phyloP scores from a whole-genome alignment of 2,329 filamentous ascomycete species.

The Cladophialophora immunda region DNA sequence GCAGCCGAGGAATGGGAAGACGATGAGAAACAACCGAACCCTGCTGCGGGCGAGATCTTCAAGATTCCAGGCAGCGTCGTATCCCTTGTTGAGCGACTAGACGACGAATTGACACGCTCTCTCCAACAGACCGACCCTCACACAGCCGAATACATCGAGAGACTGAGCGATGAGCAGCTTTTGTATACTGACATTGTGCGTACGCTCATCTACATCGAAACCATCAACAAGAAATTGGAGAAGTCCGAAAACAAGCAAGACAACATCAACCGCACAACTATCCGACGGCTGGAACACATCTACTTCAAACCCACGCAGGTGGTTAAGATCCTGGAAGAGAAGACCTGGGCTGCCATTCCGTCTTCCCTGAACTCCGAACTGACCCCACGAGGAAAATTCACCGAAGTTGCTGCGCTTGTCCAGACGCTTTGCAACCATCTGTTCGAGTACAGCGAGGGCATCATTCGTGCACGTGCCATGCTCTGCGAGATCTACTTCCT shows the following conservation, averaged over 20 bases:
- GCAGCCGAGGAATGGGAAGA: constrained; percentile 98
- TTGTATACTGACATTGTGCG: constrained; percentile 94
- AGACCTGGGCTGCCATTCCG: constrained; percentile 85
- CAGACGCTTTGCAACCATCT: constrained; percentile 93
- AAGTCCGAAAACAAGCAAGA: constrained; percentile 81
- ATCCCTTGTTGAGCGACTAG: constrained; percentile 91
- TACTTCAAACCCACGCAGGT: constrained; percentile 99
- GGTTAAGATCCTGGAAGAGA: constrained; percentile 91
- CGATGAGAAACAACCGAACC: constrained; percentile 87
- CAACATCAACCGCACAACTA: constrained; percentile 88
- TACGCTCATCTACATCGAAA: constrained; percentile 86
- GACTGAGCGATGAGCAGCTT: constrained; percentile 86
- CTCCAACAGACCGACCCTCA: constrained; percentile 97
- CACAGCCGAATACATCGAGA: constrained; percentile 97
- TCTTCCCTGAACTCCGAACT: constrained; percentile 76
- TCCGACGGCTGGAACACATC: constrained; percentile 93
- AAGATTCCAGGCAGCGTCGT: constrained; percentile 95
- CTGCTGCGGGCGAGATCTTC: constrained; percentile 77
- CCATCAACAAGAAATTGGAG: constrained; percentile 69
- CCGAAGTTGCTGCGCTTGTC: constrained; percentile 78
- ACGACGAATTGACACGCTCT: constrained; percentile 97
- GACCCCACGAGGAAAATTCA: constrained; percentile 74
- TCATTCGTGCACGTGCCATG: constrained; percentile 95
- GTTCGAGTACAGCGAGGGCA: constrained; percentile 92
- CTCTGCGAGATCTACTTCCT: constrained; percentile 99